Evolutionary conservation across 2,329 filamentous ascomycete species (phyloP).

Genomic region (Leptoxyphium fumago): DNA sequence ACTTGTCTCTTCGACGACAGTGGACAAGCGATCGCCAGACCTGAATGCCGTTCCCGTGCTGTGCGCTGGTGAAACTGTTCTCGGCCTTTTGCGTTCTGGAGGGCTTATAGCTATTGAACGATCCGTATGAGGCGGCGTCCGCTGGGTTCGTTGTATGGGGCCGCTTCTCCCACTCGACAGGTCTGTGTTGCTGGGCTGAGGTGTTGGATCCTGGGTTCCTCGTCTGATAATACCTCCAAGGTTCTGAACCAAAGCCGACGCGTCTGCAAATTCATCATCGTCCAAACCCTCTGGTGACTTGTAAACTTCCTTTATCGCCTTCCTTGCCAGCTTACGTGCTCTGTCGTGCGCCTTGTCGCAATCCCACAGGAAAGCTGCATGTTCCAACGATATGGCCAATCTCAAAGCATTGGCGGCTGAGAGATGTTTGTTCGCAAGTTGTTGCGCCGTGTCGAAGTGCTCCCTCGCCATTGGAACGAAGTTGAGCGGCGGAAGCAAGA

Average conservation of each 20-base stretch:
- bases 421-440: slow-evolving; percentile 59
- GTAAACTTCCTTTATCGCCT: slow-evolving; percentile 81
- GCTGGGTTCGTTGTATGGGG: background rate
- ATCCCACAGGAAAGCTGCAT: slow-evolving; percentile 84
- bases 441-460: slow-evolving; percentile 65
- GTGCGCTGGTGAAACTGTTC: slow-evolving; percentile 2
- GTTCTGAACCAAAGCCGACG: slow-evolving; percentile 72
- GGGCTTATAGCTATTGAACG: slow-evolving; percentile 19
- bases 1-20: slow-evolving; percentile 18
- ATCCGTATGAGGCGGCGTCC: slow-evolving; percentile 10
- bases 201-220: slow-evolving; percentile 28
- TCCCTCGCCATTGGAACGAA: slow-evolving; percentile 70
- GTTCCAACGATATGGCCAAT: slow-evolving; percentile 81
- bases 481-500: slow-evolving; percentile 64
- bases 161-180: background rate
- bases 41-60: slow-evolving; percentile 1
- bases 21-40: slow-evolving; percentile 14
- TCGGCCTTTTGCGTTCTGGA: slow-evolving; percentile 1
- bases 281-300: slow-evolving; percentile 84
- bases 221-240: slow-evolving; percentile 81
- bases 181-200: slow-evolving; percentile 5
- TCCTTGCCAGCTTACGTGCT: slow-evolving; percentile 62
- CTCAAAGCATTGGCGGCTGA: slow-evolving; percentile 83
- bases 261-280: slow-evolving; percentile 88
- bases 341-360: slow-evolving; percentile 70